A percentile compares a stretch with the other conserved stretches of the same genome.
Evolutionary conservation across 192 early-diverging fungal genomes (phyloP).

Genomic region (Coemansia biformis): DNA sequence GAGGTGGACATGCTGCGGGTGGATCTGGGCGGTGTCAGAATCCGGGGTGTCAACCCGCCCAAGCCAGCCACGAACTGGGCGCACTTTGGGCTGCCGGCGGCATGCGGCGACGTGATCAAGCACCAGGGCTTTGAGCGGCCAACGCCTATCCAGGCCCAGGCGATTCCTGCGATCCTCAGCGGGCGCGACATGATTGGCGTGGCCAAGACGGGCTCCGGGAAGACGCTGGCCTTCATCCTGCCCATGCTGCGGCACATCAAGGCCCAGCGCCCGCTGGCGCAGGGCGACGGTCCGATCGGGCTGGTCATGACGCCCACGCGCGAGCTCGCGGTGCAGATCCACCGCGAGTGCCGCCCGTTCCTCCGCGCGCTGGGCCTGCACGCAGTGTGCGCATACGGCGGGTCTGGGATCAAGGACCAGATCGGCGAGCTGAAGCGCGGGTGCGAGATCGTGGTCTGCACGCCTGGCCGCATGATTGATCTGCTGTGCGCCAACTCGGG

Average conservation of each 20-base stretch:
- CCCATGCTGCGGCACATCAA: conserved; percentile 96
- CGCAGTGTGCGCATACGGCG: conserved; percentile 87
- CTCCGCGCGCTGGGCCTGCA: conserved; percentile 77
- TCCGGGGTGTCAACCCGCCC: conserved; percentile 83
- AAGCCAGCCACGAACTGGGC: conserved; percentile 95
- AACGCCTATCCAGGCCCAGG: conserved; percentile 86
- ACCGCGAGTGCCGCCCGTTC: conserved; percentile 89
- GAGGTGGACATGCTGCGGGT: conserved; percentile 79
- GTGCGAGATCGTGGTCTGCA: conserved; percentile 88
- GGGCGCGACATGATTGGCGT: conserved; percentile 94
- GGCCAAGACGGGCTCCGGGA: conserved; percentile 90
- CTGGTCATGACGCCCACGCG: conserved; percentile 92
- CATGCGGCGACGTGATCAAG: conserved; percentile 51
- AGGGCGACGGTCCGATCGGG: conserved; percentile 78
- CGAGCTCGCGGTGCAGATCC: conserved; percentile 88
- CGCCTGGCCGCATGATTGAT: conserved; percentile 88
- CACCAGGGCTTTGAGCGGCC: conserved; percentile 69
- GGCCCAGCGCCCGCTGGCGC: conserved; percentile 71
- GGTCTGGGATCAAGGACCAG: conserved; percentile 79
- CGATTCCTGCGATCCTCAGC: conserved; percentile 93
- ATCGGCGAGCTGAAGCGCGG: conserved; percentile 86
- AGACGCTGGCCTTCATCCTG: conserved; percentile 88
- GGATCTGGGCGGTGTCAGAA: conserved; percentile 90
- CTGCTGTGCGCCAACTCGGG: conserved; percentile 81
- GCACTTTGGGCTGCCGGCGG: conserved; percentile 88